These are phyloP conservation scores for Diutina rugosa DNA, from an alignment of 1,139 yeast genomes.

Conservation along the genomic window DNA sequence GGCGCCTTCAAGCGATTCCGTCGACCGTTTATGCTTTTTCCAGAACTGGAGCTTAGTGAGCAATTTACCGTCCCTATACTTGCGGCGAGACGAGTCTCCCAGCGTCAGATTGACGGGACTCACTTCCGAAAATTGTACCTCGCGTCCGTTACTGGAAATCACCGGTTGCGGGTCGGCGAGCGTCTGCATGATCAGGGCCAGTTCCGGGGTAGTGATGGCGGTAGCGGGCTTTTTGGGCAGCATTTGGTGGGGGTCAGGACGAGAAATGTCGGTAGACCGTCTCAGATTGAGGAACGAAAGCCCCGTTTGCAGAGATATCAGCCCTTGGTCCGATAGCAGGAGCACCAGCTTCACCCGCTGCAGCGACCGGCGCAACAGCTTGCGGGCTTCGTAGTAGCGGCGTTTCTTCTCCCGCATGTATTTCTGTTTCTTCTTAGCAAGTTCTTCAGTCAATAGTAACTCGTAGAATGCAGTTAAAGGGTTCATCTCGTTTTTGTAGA, in stretches of 20 bases:
- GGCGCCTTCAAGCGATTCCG: neutral
- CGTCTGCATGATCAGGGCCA: neutral
- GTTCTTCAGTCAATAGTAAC: slow-evolving; percentile 53
- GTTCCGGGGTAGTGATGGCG: neutral
- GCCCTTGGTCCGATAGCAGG: slow-evolving; percentile 16
- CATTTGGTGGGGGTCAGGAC: neutral
- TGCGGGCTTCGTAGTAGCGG: slow-evolving; percentile 26
- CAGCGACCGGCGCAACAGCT: slow-evolving; percentile 33
- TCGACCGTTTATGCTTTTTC: slow-evolving; percentile 11
- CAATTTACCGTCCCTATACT: slow-evolving; percentile 9
- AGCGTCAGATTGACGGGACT: neutral
- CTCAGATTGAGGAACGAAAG: neutral
- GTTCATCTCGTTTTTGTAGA: slow-evolving; percentile 54
- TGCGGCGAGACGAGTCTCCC: neutral
- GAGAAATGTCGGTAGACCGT: neutral
- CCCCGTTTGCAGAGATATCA: neutral
- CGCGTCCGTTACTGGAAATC: neutral
- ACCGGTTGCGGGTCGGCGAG: neutral
- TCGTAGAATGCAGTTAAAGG: slow-evolving; percentile 80
- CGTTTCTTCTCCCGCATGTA: slow-evolving; percentile 18
- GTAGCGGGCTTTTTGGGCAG: neutral
- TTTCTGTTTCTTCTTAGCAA: slow-evolving; percentile 20
- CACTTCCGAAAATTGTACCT: neutral
- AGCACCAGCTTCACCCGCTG: slow-evolving; percentile 34
- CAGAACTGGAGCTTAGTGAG: slow-evolving; percentile 29